Conservation (phyloP, 495 filamentous ascomycete genomes). For the Penicillium daleae region DNA sequence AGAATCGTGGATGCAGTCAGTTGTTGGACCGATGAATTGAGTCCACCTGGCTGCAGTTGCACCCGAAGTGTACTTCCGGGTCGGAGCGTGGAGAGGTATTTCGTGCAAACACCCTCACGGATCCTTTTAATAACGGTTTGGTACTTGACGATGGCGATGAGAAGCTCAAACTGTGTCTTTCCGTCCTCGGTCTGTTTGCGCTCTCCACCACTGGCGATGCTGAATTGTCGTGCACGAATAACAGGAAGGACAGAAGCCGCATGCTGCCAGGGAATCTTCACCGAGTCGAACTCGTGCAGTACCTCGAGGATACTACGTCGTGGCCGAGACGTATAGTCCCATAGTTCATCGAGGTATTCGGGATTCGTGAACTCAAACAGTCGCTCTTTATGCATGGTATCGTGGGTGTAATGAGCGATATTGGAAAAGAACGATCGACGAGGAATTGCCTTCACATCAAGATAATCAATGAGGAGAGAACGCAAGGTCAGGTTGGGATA, state of each 20-base stretch:
- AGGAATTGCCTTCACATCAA: slow-evolving; percentile 89
- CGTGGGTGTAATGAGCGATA: slow-evolving; percentile 71
- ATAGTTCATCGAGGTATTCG: slow-evolving; percentile 83
- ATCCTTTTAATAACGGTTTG: slow-evolving; percentile 84
- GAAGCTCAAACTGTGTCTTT: slow-evolving; percentile 66
- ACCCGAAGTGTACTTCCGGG: slow-evolving; percentile 61
- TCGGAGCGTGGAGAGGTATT: slow-evolving; percentile 71
- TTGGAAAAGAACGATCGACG: slow-evolving; percentile 80
- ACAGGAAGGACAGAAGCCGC: slow-evolving; percentile 71
- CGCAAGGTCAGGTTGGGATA: slow-evolving; percentile 66
- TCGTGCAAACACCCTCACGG: slow-evolving; percentile 86
- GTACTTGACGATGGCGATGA: slow-evolving; percentile 92
- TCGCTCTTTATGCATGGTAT: slow-evolving; percentile 76
- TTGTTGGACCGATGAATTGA: slow-evolving; percentile 53
- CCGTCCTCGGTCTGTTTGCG: slow-evolving; percentile 44
- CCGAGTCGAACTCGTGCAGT: slow-evolving; percentile 83
- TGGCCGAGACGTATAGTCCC: slow-evolving; percentile 93
- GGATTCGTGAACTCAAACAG: slow-evolving; percentile 80
- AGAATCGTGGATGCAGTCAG: slow-evolving; percentile 67
- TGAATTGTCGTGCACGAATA: slow-evolving; percentile 82
- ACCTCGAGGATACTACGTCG: slow-evolving; percentile 90
- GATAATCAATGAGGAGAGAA: slow-evolving; percentile 73
- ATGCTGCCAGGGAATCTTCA: slow-evolving; percentile 78
- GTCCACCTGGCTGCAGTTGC: slow-evolving; percentile 58
- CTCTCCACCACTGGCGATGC: slow-evolving; percentile 75